Base-by-base conservation (phyloP, 2,329 filamentous ascomycete genomes). In the Trichoderma brevicompactum region DNA sequence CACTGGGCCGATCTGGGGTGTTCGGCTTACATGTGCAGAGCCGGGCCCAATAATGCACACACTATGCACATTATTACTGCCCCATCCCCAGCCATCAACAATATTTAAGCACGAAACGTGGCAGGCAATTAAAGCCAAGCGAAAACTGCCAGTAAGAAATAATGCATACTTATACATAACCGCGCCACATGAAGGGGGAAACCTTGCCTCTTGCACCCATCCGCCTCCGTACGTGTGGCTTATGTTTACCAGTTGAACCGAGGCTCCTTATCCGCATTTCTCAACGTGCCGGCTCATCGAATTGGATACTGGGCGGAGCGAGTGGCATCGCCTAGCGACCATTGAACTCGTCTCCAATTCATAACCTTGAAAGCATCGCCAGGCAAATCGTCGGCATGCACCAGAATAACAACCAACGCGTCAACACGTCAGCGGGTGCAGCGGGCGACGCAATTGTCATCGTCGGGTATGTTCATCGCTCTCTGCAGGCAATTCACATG, bases 381-480 rank as follows among this genome's bases (percentile, higher is more conserved):
- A 62, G 58, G 56, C 46, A 53, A 38, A 54, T 62, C 60, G 32
- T 46, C 54, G 54, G 54, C 54, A 66, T 66, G 64, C 60, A 63
- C 48, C 41, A 46, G 28, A 53, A 53, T 32, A 36, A 54, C 59
- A 46, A 41, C 38, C 49, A 63, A 44, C 60, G 60, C 60, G 60
- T 40, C 49, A 34, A 17, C 60, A 63, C 40, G 48, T 41, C 56
- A 50, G n/a, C 56, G 40, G 43, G n/a, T 7, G 56, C 48, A 55
- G 52, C 65, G 32, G 15, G 58, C 17, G 59, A 67, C 38, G 63
- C 65, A 46, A 70, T 74, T 38, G 66, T 74, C 34, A 70, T 73
- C 48, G 67, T 72, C 44, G 71, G 71, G 72, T 72, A 50, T 59
- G 70, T 43, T 15, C 10, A 17, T 15, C n/a, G 15, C 36, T 60